Evolutionary conservation across 2,329 filamentous ascomycete genomes (phyloP), one percentile per base, ranked within the genome.

Genomic region (Dactylellina sp.): DNA sequence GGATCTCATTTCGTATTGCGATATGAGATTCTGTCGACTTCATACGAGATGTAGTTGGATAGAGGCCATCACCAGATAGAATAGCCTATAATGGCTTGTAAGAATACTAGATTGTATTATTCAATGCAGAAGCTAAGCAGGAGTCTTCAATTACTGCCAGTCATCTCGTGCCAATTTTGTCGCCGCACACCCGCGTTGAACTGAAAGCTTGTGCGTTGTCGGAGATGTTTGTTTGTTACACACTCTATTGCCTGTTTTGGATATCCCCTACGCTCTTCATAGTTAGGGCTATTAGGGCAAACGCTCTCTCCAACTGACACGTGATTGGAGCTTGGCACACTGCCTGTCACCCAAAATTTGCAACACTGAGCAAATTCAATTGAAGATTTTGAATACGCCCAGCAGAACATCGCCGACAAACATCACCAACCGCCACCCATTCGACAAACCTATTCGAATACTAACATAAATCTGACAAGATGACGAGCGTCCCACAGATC

Each of bases 401-500:
- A 40, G 20, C 35, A n/a, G 12, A 66, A 61, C 70, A 64, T 72
- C 68, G 60, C 61, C 68, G 66, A 71, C 50, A 71, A 57, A n/a
- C 59, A 56, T 59, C 60, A 60, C 42, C 60, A 63, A 65, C 52
- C 47, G 39, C 46, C 16, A 47, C 42, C 22, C 46, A 39, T 35
- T 37, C 61, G 47, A 50, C 60, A 40, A 55, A 40, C 42, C 50
- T 32, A 25, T 59, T 25, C 66, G 59, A 64, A 25, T 55, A 65
- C 60, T 56, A 56, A 65, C 47, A 39, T 46, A 55, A 12, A 40
- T 5, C 60, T 59, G 61, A 61, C 70, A 74, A 39, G 40, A 74
- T 74, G 70, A 66, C 70, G 46, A 74, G 70, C 61, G 70, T 74
- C 87, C 95, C 95, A 85, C 97, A 93, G 83, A 95, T 99, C 84